Conservation (phyloP, 2,329 filamentous ascomycete species). For the Trichoderma pleuroti region DNA sequence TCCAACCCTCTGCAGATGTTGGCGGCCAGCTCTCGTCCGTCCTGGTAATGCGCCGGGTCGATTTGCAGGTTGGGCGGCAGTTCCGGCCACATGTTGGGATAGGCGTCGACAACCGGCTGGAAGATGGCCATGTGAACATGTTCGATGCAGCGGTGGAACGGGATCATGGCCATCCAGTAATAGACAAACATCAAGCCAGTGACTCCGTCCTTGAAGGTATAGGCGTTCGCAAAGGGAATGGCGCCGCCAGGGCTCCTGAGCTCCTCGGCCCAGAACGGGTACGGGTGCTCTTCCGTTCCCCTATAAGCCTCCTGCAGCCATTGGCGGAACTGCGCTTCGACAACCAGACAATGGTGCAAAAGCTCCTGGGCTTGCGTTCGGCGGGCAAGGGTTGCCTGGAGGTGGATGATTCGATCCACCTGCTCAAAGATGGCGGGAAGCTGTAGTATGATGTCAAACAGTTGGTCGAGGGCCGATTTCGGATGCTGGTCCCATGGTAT, state of each 20-base stretch:
- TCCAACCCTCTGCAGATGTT: constrained; percentile 52
- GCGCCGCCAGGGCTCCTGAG: constrained; percentile 28
- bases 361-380: constrained; percentile 47
- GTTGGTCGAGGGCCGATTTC: constrained; percentile 48
- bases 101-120: constrained; percentile 42
- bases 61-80: constrained; percentile 39
- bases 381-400: constrained; percentile 40
- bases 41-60: constrained; percentile 42
- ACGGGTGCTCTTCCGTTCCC: constrained; percentile 28
- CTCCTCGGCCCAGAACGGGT: constrained; percentile 41
- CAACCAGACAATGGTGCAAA: constrained; percentile 43
- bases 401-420: constrained; percentile 40
- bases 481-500: constrained; percentile 51
- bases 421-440: constrained; percentile 47
- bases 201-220: constrained; percentile 43
- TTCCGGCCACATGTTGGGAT: constrained; percentile 38
- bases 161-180: constrained; percentile 51
- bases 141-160: constrained; percentile 48
- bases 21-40: constrained; percentile 43
- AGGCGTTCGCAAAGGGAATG: constrained; percentile 44
- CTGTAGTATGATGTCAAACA: constrained; percentile 49
- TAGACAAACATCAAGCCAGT: constrained; percentile 48
- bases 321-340: constrained; percentile 46
- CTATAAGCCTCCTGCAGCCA: constrained; percentile 42
- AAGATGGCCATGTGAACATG: constrained; percentile 43